A percentile compares a stretch with the other conserved stretches of the same genome.
phyloP scores from a whole-genome alignment of 306 rosid species.

The Rubus parviflorus region DNA sequence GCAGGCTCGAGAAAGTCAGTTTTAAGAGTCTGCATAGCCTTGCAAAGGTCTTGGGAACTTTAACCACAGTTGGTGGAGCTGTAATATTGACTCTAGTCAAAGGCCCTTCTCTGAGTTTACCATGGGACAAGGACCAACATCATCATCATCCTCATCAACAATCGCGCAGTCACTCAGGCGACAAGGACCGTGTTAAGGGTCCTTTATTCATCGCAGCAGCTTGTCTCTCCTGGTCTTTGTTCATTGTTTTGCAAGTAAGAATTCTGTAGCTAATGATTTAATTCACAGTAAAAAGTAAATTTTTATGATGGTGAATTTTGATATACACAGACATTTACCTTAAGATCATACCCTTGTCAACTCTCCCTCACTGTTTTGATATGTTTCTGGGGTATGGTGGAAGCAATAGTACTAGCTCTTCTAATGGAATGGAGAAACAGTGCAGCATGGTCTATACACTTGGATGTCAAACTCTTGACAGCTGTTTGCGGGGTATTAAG shows the following conservation, averaged over 20 bases:
- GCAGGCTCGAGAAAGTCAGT: constrained; percentile 21
- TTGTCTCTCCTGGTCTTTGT: constrained; percentile 43
- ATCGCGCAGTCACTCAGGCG: background rate
- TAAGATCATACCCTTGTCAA: constrained; percentile 41
- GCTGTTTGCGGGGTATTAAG: constrained; percentile 34
- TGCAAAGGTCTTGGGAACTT: constrained; percentile 29
- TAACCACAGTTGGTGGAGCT: constrained; percentile 38
- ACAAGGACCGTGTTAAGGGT: constrained; percentile 25
- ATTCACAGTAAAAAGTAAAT: background rate
- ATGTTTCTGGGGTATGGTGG: constrained; percentile 39
- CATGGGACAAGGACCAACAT: constrained; percentile 8
- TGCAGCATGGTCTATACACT: constrained; percentile 37
- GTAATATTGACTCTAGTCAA: constrained; percentile 26
- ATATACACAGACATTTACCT: constrained; percentile 31
- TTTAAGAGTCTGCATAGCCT: constrained; percentile 14
- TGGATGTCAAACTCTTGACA: constrained; percentile 32
- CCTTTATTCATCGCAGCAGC: constrained; percentile 32
- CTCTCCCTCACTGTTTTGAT: constrained; percentile 45
- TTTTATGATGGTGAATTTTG: background rate
- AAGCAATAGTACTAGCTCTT: constrained; percentile 33
- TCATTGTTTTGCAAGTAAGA: constrained; percentile 43
- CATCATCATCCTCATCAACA: background rate
- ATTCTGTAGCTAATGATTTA: background rate
- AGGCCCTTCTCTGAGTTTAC: constrained; percentile 34
- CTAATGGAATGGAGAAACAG: constrained; percentile 33